Base-by-base conservation (phyloP, 2,329 filamentous ascomycete species). In the Trichoderma cornu-damae region DNA sequence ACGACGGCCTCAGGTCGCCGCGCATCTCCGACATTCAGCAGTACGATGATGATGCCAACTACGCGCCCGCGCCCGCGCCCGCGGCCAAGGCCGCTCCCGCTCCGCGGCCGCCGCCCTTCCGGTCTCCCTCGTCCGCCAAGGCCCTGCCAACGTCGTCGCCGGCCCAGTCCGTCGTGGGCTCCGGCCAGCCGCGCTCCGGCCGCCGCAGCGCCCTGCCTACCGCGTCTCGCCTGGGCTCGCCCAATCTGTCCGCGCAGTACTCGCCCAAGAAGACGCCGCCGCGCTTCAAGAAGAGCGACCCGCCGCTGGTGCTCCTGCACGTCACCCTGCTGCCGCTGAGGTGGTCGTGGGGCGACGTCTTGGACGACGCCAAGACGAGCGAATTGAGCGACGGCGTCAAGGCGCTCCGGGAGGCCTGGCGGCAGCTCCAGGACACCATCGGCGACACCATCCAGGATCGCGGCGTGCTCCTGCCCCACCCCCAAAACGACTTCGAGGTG, bases 401-500 rank as follows among this genome's bases (percentile, higher is more conserved):
- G 67, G 72, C 68, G 4, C 74, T 85, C n/a, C 80, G 77, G 24
- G 81, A 84, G 61, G 82, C 83, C 30, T 89, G 85, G 81, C 80
- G 81, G 44, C 74, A 87, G 58, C 74, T 93, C 2, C 83, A 86
- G 62, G 85, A 88, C 53, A 86, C 87, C 59, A 77, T 89, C 3
- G 84, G 83, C 1, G 87, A 90, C 50, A 89, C 87, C 0, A 83
- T 91, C 9, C 79, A 88, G 61, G 81, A 88, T 66, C 80, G 89
- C 20, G 89, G 88, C 2, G 79, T 94, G 32, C 75, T 94, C 42
- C 79, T 94, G 6, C 83, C 88, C 2, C 90, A 94, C 67, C 89
- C 89, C 1, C 83, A 89, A 63, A 86, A 87, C 57, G 89, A 92
- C 68, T 93, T 89, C 65, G 89, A 92, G 69, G 73, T 90, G 57